Conservation (phyloP, 805 yeast genomes). For the Lipomyces starkeyi region DNA sequence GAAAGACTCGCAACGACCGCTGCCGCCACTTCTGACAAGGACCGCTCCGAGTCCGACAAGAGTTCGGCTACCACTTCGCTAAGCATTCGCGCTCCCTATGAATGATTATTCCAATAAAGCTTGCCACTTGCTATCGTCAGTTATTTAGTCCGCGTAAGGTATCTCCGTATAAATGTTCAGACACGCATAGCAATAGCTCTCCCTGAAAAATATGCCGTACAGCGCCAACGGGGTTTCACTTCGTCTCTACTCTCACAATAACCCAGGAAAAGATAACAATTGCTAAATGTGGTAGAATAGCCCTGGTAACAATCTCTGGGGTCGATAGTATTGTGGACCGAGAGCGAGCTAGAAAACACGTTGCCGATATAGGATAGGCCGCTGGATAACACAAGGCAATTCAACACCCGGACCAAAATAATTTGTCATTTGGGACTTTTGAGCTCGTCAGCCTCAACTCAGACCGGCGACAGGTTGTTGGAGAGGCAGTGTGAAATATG, state of each 20-base stretch:
- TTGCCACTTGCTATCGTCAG: background rate
- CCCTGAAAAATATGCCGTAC: no score
- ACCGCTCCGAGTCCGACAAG: background rate
- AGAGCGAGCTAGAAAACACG: no score
- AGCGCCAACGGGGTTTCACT: no score
- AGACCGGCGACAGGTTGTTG: no score
- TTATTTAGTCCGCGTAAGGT: background rate
- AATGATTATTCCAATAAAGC: background rate
- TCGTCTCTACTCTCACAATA: no score
- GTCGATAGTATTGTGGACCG: no score
- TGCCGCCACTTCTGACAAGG: conserved; percentile 14
- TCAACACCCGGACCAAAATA: background rate
- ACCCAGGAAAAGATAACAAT: no score
- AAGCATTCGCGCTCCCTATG: background rate
- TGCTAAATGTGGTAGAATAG: no score
- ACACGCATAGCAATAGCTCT: no score
- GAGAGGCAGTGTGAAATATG: no score
- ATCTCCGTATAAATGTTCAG: no score
- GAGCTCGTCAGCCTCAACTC: background rate
- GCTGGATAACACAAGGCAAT: background rate
- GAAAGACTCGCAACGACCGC: conserved; percentile 11
- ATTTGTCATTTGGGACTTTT: background rate
- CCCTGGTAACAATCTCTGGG: background rate
- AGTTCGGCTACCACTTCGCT: background rate
- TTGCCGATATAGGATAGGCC: no score